Conservation (phyloP, 2,329 filamentous ascomycete genomes). For the Penicillium sp. region DNA sequence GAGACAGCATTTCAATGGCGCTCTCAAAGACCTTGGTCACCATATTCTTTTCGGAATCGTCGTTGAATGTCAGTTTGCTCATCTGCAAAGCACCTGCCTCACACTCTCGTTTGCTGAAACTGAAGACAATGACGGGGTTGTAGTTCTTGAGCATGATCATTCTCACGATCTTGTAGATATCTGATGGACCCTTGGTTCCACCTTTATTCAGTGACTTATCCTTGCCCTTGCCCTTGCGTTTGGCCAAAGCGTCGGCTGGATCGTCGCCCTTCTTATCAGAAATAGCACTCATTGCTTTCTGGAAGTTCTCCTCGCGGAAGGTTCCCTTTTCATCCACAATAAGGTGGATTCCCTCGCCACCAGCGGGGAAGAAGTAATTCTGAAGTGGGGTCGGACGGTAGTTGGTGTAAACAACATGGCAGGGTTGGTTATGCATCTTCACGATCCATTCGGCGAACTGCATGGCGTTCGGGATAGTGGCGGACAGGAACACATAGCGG, state of each 20-base stretch:
- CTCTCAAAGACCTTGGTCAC: conserved; percentile 91
- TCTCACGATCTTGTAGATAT: conserved; percentile 96
- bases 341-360: conserved; percentile 87
- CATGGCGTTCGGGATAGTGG: conserved; percentile 97
- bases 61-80: conserved; percentile 87
- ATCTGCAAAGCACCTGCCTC: conserved; percentile 87
- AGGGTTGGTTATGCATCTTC: conserved; percentile 95
- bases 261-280: conserved; percentile 85
- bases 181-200: conserved; percentile 66
- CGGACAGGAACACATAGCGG: conserved; percentile 95
- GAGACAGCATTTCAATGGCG: conserved; percentile 87
- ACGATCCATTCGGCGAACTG: conserved; percentile 99
- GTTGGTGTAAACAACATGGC: conserved; percentile 98
- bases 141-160: conserved; percentile 99
- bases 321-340: conserved; percentile 95
- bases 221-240: conserved; percentile 81
- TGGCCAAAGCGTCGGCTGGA: conserved; percentile 73
- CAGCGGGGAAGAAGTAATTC: conserved; percentile 95
- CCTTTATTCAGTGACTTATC: conserved; percentile 91
- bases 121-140: conserved; percentile 98
- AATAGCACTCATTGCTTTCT: conserved; percentile 88
- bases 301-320: conserved; percentile 97
- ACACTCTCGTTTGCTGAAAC: conserved; percentile 97
- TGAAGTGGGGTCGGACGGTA: conserved; percentile 95
- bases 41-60: conserved; percentile 92